These are phyloP conservation scores for Candida alai DNA, from an alignment of 805 yeast species.

Conservation along the genomic window DNA sequence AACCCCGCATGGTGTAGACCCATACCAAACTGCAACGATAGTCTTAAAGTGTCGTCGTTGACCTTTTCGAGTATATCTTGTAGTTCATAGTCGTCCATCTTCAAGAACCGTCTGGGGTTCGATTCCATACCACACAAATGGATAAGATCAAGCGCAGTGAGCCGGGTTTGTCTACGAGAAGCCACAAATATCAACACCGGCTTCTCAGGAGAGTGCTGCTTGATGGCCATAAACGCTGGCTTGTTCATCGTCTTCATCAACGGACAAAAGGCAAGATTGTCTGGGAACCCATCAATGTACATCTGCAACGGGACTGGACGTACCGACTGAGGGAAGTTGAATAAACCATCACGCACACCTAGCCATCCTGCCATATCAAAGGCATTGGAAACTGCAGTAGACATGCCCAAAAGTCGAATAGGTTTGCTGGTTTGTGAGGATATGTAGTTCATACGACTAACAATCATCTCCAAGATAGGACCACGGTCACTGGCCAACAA, in stretches of 20 bases:
- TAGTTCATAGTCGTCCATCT: constrained; percentile 62
- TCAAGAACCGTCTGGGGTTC: constrained; percentile 66
- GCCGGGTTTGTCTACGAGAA: constrained; percentile 75
- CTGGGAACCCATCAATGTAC: constrained; percentile 86
- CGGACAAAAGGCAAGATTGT: constrained; percentile 75
- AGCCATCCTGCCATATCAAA: constrained; percentile 85
- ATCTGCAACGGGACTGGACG: constrained; percentile 83
- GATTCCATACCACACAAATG: constrained; percentile 78
- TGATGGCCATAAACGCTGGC: constrained; percentile 90
- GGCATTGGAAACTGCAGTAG: constrained; percentile 84
- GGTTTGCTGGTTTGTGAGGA: constrained; percentile 57
- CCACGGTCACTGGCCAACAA: constrained; percentile 82
- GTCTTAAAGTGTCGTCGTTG: constrained; percentile 75
- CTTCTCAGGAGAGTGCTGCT: constrained; percentile 81
- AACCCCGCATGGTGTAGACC: constrained; percentile 83
- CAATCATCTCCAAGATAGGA: constrained; percentile 83
- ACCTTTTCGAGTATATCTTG: constrained; percentile 49
- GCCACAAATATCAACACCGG: constrained; percentile 86
- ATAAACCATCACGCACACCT: constrained; percentile 68
- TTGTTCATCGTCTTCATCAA: constrained; percentile 85
- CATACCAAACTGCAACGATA: constrained; percentile 75
- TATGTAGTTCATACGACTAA: constrained; percentile 78
- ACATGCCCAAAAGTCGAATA: constrained; percentile 68
- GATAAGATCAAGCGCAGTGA: constrained; percentile 75
- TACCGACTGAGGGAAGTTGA: constrained; percentile 77